Conservation (phyloP, 768 basidiomycete genomes). For the Dictyophora rubrovolvata region DNA sequence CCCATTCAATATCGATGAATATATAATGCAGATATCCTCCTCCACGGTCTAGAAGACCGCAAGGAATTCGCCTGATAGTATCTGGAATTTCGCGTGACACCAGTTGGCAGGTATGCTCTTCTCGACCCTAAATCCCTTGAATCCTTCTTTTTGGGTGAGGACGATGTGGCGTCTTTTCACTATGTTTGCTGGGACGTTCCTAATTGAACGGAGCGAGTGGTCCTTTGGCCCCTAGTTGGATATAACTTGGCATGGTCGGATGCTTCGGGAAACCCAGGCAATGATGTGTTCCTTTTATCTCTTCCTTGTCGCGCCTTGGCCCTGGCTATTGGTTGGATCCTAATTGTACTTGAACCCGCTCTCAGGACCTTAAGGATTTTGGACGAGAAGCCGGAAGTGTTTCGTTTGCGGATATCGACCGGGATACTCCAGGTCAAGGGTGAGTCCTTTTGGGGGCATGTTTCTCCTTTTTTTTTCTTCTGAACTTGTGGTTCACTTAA, state of each 20-base stretch:
- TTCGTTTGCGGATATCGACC: constrained; percentile 91
- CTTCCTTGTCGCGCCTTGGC: neutral
- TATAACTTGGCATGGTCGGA: neutral
- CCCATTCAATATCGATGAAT: neutral
- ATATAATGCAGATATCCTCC: constrained; percentile 23
- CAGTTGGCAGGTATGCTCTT: constrained; percentile 91
- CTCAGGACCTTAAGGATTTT: constrained; percentile 93
- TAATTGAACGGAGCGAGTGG: neutral
- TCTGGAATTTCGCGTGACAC: constrained; percentile 87
- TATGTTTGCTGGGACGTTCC: neutral
- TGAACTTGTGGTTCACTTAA: constrained; percentile 3
- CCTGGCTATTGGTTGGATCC: constrained; percentile 1
- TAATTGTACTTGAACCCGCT: constrained; percentile 3
- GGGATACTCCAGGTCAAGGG: constrained; percentile 81
- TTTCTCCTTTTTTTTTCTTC: too few species aligned
- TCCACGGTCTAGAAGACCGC: constrained; percentile 63
- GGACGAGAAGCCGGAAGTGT: constrained; percentile 91
- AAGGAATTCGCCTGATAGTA: constrained; percentile 76
- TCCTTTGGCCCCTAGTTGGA: neutral
- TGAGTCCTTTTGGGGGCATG: constrained; percentile 34
- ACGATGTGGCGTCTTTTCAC: constrained; percentile 11
- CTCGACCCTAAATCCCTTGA: constrained; percentile 16
- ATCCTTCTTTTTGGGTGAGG: constrained; percentile 15
- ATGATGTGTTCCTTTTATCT: constrained; percentile 2
- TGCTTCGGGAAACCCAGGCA: neutral